Evolutionary conservation across 106 monocot species (phyloP).

Genomic region (Allium cepa): DNA sequence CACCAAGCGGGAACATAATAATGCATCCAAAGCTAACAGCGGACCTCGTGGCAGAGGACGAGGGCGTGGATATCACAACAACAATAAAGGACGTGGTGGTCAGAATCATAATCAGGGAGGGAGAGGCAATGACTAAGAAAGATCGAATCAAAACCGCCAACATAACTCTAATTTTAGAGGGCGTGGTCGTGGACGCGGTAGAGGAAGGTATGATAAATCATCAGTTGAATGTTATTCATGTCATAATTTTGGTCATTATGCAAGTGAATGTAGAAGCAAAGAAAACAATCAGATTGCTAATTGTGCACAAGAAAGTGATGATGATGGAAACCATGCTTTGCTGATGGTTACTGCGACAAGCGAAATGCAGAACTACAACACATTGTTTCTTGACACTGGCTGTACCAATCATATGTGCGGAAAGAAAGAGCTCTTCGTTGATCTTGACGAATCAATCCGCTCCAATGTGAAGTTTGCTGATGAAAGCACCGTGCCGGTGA

Average conservation of each 20-base stretch:
- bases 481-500: neutral
- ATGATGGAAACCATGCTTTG: neutral
- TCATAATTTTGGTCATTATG: slow-evolving; percentile 2
- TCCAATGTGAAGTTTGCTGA: neutral
- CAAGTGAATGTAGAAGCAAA: neutral
- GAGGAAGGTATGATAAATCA: neutral
- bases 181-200: neutral
- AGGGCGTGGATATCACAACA: neutral
- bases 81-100: neutral
- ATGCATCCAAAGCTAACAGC: neutral
- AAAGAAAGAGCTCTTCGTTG: neutral
- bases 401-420: neutral
- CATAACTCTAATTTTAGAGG: slow-evolving; percentile 5
- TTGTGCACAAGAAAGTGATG: neutral
- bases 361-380: neutral
- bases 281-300: neutral
- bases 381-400: neutral
- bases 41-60: slow-evolving; percentile 5
- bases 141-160: neutral
- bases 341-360: neutral
- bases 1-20: neutral
- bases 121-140: neutral
- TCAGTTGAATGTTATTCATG: neutral
- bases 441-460: neutral
- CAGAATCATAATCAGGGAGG: neutral